Conservation (phyloP, 2,329 filamentous ascomycete genomes). For the Dryadomyces quercivorus region DNA sequence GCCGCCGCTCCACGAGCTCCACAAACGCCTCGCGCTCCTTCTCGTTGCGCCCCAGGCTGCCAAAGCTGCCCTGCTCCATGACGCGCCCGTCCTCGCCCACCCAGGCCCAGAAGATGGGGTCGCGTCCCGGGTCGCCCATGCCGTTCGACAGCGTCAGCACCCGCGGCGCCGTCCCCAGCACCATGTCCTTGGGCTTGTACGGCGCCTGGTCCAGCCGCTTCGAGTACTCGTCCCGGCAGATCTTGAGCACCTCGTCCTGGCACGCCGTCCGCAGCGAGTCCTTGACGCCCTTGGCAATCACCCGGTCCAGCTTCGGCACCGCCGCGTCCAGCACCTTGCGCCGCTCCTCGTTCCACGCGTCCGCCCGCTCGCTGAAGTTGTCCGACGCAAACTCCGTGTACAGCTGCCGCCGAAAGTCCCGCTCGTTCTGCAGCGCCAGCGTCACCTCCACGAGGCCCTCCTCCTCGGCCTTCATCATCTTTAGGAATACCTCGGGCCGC, state of each 20-base stretch:
- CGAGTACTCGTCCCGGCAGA: slow-evolving; percentile 79
- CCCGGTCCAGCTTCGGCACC: slow-evolving; percentile 65
- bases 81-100: slow-evolving; percentile 87
- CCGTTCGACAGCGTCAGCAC: slow-evolving; percentile 83
- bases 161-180: slow-evolving; percentile 75
- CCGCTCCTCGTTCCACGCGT: slow-evolving; percentile 86
- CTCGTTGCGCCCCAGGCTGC: slow-evolving; percentile 62
- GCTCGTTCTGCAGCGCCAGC: slow-evolving; percentile 63
- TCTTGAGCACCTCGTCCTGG: slow-evolving; percentile 80
- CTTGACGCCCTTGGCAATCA: slow-evolving; percentile 87
- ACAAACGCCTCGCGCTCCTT: slow-evolving; percentile 57
- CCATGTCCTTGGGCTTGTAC: slow-evolving; percentile 88
- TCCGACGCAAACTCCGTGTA: slow-evolving; percentile 83
- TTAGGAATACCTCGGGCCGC: slow-evolving; percentile 79
- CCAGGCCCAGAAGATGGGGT: slow-evolving; percentile 83
- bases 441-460: slow-evolving; percentile 84
- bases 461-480: slow-evolving; percentile 95
- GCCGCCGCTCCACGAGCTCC: slow-evolving; percentile 65
- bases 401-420: slow-evolving; percentile 64
- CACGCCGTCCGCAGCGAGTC: slow-evolving; percentile 89
- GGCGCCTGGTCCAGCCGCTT: slow-evolving; percentile 90
- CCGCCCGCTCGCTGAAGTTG: slow-evolving; percentile 87
- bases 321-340: slow-evolving; percentile 74
- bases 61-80: slow-evolving; percentile 77
- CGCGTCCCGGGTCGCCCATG: slow-evolving; percentile 57